phyloP scores from a whole-genome alignment of 495 filamentous ascomycete genomes.

The Penicillium egyptiacum region DNA sequence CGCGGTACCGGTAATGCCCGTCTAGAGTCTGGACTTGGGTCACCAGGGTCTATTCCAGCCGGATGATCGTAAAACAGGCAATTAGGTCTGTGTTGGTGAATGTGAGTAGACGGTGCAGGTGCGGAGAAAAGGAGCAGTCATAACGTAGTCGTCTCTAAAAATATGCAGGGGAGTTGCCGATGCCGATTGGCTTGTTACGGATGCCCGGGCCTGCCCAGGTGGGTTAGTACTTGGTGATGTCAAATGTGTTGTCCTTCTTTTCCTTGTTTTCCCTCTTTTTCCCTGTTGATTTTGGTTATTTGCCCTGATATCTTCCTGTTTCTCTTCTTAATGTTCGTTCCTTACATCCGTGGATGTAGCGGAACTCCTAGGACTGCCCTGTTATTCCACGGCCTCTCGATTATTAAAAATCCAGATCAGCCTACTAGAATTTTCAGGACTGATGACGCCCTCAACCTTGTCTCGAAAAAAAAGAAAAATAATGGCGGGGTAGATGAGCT shows the following conservation, averaged over 20 bases:
- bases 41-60: too few relatives aligned
- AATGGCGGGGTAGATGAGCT: not conserved
- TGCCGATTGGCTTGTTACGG: not conserved
- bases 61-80: too few relatives aligned
- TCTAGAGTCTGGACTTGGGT: too few relatives aligned
- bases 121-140: too few relatives aligned
- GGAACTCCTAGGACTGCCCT: not conserved
- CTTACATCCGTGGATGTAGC: not conserved
- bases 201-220: not conserved
- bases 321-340: not conserved
- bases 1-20: too few relatives aligned
- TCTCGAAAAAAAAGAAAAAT: not conserved
- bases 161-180: slow-evolving; percentile 7
- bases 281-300: too few relatives aligned
- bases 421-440: slow-evolving; percentile 10
- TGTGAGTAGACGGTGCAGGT: too few relatives aligned
- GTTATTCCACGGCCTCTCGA: not conserved
- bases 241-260: not conserved
- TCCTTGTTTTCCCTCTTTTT: not conserved
- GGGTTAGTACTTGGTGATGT: not conserved
- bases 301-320: not conserved
- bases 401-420: not conserved
- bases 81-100: too few relatives aligned
- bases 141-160: not conserved
- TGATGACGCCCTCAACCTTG: not conserved